Percentiles rank a stretch among this genome's conserved stretches.
Conservation (phyloP, 345 rosid genomes). For the Xanthoceras sorbifolium region DNA sequence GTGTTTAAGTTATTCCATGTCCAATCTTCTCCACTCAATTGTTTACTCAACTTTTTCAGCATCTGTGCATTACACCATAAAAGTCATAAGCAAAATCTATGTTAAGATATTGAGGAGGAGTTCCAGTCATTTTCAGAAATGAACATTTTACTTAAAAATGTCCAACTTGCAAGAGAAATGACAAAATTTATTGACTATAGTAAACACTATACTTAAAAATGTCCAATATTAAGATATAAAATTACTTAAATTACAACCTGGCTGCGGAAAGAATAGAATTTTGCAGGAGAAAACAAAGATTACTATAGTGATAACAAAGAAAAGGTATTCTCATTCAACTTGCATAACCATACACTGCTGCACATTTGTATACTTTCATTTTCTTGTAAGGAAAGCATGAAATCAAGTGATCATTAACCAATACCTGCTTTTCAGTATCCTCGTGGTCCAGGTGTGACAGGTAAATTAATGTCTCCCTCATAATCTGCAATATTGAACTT, state of each 20-base stretch:
- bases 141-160: neutral
- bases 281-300: too few relatives aligned
- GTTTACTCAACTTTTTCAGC: constrained; percentile 94
- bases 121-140: neutral
- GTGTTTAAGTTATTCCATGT: constrained; percentile 97
- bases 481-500: constrained; percentile 60
- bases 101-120: neutral
- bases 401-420: neutral
- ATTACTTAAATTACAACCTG: too few relatives aligned
- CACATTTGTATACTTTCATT: neutral
- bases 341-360: neutral
- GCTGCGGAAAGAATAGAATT: too few relatives aligned
- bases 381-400: neutral
- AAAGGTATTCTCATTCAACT: neutral
- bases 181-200: too few relatives aligned
- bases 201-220: neutral
- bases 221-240: too few relatives aligned
- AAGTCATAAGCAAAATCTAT: constrained; percentile 14
- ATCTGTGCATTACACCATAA: constrained; percentile 54
- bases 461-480: constrained; percentile 96
- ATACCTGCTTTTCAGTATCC: constrained; percentile 98
- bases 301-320: neutral
- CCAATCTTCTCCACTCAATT: constrained; percentile 97
- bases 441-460: constrained; percentile 96
- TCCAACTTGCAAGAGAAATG: too few relatives aligned